Percentiles rank a stretch among this genome's conserved stretches.
Conservation (phyloP, 2,329 filamentous ascomycete genomes). For the Xylariaceae sp. region DNA sequence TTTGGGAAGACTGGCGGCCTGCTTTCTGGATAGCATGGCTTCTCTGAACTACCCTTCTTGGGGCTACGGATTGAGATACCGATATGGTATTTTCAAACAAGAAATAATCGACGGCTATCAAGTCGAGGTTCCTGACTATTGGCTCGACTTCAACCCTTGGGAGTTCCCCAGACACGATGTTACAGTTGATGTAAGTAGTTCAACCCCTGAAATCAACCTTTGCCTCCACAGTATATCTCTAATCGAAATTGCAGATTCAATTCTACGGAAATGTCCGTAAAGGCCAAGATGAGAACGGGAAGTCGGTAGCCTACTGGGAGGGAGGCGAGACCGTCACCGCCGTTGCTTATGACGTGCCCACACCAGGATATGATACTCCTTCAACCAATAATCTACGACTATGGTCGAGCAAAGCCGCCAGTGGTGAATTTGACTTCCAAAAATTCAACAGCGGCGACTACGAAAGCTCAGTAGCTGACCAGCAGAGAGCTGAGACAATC, state of each 20-base stretch:
- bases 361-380: constrained; percentile 83
- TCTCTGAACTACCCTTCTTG: constrained; percentile 94
- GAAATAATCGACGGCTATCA: constrained; percentile 98
- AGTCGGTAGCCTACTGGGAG: constrained; percentile 74
- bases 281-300: constrained; percentile 70
- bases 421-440: constrained; percentile 97
- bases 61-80: constrained; percentile 94
- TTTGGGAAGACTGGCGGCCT: constrained; percentile 88
- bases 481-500: constrained; percentile 98
- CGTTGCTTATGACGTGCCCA: constrained; percentile 87
- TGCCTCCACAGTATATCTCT: neutral
- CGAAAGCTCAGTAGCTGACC: constrained; percentile 95
- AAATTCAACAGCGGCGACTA: constrained; percentile 99
- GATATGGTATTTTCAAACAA: constrained; percentile 99
- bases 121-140: constrained; percentile 97
- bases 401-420: constrained; percentile 96
- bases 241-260: constrained; percentile 59
- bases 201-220: neutral
- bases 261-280: constrained; percentile 88
- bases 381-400: constrained; percentile 95
- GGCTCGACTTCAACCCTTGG: constrained; percentile 99
- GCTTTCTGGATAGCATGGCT: constrained; percentile 93
- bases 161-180: constrained; percentile 96
- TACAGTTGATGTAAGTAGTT: constrained; percentile 69
- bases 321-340: constrained; percentile 90